These are phyloP conservation scores for Hansenula lynferdii DNA, from an alignment of 1,139 yeast species.

Conservation along the genomic window DNA sequence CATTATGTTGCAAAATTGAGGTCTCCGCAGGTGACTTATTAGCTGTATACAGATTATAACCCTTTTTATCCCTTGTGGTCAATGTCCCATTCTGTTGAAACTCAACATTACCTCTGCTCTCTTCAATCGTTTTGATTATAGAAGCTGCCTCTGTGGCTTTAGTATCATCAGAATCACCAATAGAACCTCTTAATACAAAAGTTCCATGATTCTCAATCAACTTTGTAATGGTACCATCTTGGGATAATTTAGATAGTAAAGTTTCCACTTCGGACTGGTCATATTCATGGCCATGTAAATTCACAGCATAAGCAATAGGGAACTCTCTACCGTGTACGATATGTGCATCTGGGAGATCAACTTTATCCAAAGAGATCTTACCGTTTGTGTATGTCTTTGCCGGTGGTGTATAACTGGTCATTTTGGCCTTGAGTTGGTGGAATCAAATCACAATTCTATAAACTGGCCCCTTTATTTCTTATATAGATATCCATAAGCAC, in stretches of 20 bases:
- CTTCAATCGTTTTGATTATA: slow-evolving; percentile 20
- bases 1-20: slow-evolving; percentile 27
- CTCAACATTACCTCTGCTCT: slow-evolving; percentile 16
- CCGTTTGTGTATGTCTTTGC: neutral
- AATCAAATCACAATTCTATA: too few relatives aligned
- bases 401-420: neutral
- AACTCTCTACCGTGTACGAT: slow-evolving; percentile 15
- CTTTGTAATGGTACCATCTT: slow-evolving; percentile 6
- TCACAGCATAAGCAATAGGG: slow-evolving; percentile 9
- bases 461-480: too few relatives aligned
- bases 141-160: slow-evolving; percentile 5
- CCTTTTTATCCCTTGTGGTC: slow-evolving; percentile 24
- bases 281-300: slow-evolving; percentile 2
- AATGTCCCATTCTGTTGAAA: slow-evolving; percentile 28
- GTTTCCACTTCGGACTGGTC: slow-evolving; percentile 3
- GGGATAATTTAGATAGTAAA: neutral
- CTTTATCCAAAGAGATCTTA: slow-evolving; percentile 4
- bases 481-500: too few relatives aligned
- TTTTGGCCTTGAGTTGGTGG: neutral
- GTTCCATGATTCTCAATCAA: slow-evolving; percentile 8
- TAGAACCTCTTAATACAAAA: slow-evolving; percentile 6
- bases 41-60: slow-evolving; percentile 25
- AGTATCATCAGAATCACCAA: slow-evolving; percentile 4
- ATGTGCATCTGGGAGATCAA: slow-evolving; percentile 9
- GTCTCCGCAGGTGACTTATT: slow-evolving; percentile 25